Percentiles rank a stretch among this genome's conserved stretches.
Evolutionary conservation across 495 filamentous ascomycete species (phyloP).

Genomic region (Hypomontagnella submonticulosa): DNA sequence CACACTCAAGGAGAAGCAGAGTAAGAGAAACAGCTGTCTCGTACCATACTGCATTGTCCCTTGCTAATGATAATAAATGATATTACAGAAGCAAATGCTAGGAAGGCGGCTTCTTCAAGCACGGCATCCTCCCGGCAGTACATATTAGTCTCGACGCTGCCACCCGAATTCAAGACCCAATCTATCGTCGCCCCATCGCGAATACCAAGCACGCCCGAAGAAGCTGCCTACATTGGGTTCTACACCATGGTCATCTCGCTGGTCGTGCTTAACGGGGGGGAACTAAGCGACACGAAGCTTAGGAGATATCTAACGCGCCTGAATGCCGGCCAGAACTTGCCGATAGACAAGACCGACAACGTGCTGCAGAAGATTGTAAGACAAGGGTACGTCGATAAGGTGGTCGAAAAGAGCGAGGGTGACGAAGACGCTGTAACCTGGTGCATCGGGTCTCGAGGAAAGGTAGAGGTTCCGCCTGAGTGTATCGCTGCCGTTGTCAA

Average conservation of each 20-base stretch:
- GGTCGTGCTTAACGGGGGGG: slow-evolving; percentile 74
- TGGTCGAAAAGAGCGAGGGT: slow-evolving; percentile 67
- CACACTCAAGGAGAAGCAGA: slow-evolving; percentile 76
- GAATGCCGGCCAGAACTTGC: slow-evolving; percentile 80
- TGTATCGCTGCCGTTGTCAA: slow-evolving; percentile 77
- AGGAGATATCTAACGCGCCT: slow-evolving; percentile 77
- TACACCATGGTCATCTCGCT: slow-evolving; percentile 82
- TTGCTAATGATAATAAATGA: slow-evolving; percentile 36
- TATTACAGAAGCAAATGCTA: slow-evolving; percentile 47
- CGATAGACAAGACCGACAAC: slow-evolving; percentile 79
- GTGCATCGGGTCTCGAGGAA: slow-evolving; percentile 84
- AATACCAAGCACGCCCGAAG: slow-evolving; percentile 69
- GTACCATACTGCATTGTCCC: slow-evolving; percentile 13
- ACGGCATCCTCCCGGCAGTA: slow-evolving; percentile 73
- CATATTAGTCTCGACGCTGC: slow-evolving; percentile 77
- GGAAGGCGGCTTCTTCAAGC: slow-evolving; percentile 55
- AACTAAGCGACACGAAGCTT: slow-evolving; percentile 77
- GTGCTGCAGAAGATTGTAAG: slow-evolving; percentile 77
- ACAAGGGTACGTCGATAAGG: slow-evolving; percentile 83
- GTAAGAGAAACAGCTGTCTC: slow-evolving; percentile 45
- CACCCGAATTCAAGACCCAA: slow-evolving; percentile 69
- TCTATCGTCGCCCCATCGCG: slow-evolving; percentile 74
- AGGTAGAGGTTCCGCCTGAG: slow-evolving; percentile 80
- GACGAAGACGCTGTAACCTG: slow-evolving; percentile 83
- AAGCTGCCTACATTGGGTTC: slow-evolving; percentile 81